Conservation (phyloP, 2,329 filamentous ascomycete species). For the Dactylella cylindrospora region DNA sequence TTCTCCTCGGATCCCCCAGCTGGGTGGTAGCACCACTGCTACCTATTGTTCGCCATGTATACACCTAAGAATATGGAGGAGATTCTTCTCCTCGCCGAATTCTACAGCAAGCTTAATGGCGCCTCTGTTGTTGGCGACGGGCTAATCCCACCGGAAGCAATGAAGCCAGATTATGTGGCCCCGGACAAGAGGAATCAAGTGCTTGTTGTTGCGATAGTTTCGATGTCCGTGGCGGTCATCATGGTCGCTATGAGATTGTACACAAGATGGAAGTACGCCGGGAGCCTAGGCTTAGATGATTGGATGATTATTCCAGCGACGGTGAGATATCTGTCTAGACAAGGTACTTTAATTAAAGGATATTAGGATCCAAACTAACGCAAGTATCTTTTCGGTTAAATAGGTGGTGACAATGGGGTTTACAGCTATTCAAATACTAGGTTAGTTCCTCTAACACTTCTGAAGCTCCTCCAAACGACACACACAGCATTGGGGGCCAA, state of each 20-base stretch:
- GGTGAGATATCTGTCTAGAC: not conserved
- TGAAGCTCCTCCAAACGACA: too few relatives aligned
- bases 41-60: slow-evolving; percentile 10
- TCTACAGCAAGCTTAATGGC: slow-evolving; percentile 14
- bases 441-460: not conserved
- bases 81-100: slow-evolving; percentile 6
- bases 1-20: too few relatives aligned
- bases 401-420: slow-evolving; percentile 15
- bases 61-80: slow-evolving; percentile 12
- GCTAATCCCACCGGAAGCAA: slow-evolving; percentile 7
- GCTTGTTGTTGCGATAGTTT: slow-evolving; percentile 13
- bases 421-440: slow-evolving; percentile 13
- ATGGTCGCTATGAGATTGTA: slow-evolving; percentile 16
- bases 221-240: slow-evolving; percentile 12
- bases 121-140: slow-evolving; percentile 17
- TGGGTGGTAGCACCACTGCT: not conserved
- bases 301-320: slow-evolving; percentile 35
- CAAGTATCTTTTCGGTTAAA: too few relatives aligned
- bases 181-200: slow-evolving; percentile 17
- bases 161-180: slow-evolving; percentile 9
- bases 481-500: too few relatives aligned
- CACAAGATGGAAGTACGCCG: slow-evolving; percentile 16
- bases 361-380: not conserved
- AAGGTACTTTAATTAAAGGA: not conserved
- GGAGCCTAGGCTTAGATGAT: slow-evolving; percentile 17